Base-by-base conservation (phyloP, 2,329 filamentous ascomycete species). In the Colletotrichum salicis region DNA sequence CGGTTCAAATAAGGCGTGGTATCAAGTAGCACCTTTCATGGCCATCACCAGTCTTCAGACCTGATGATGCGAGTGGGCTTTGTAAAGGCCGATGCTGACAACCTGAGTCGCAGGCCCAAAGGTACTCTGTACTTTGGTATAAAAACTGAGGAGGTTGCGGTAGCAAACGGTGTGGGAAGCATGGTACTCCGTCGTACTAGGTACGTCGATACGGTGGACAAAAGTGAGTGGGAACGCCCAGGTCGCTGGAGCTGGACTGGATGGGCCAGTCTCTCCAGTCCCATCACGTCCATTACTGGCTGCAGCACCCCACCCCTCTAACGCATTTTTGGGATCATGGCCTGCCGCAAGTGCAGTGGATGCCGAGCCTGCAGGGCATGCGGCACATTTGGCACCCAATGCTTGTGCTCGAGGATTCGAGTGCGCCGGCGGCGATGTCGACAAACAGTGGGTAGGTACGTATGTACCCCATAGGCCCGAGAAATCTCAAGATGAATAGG, bases 301-400 rank as follows among this genome's bases (percentile, higher is more conserved):
- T 66, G 48, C 61, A 71, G 70, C 48, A 71, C 67, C 67, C 70
- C 67, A 57, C 60, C 56, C 66, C 48, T 51, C 61, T 52, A 61
- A 67, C 22, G 54, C 60, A 48, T 27, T 55, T 57, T 64, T 61
- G 67, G 67, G 67, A 66, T 71, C 56, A 66, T 51, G 58, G 58
- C 58, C 57, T 71, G 66, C 56, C 55, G 41, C 63, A 67, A 60
- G 37, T 70, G 65, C 66, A 64, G 65, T 64, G 65, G 58, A 70
- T 72, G 59, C 70, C 64, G 68, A 67, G 68, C 68, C 64, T 63
- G 68, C 68, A 67, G 64, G 68, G 22, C 69, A 60, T 71, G 69
- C 69, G 58, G 69, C 65, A 64, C 58, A 64, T 69, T 64, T 71
- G 64, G 33, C 65, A 48, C 37, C 69, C 52, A 71, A 63, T 69